A percentile compares a stretch with the other conserved stretches of the same genome.
Evolutionary conservation across 2,329 filamentous ascomycete genomes (phyloP).

Genomic region (Aurifilum marmelostoma): DNA sequence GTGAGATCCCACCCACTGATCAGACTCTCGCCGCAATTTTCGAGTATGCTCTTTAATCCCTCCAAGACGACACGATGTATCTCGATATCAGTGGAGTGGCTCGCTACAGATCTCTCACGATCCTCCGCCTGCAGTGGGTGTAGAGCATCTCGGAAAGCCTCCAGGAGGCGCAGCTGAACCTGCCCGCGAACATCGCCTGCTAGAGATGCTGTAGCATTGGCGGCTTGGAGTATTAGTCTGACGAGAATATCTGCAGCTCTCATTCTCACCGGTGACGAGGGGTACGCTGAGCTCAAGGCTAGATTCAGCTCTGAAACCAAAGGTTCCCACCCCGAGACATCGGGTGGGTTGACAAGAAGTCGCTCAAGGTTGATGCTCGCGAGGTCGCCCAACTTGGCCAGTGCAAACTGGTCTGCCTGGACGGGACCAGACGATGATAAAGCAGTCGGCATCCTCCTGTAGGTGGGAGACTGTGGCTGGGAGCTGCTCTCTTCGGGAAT

Average conservation of each 20-base stretch:
- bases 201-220: conserved; percentile 57
- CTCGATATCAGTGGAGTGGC: conserved; percentile 70
- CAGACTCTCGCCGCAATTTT: conserved; percentile 84
- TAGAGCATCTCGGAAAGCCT: conserved; percentile 66
- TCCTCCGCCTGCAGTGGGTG: conserved; percentile 58
- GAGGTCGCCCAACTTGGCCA: conserved; percentile 75
- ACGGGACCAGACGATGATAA: conserved; percentile 53
- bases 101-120: conserved; percentile 57
- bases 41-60: conserved; percentile 78
- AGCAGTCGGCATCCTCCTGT: conserved; percentile 51
- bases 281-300: conserved; percentile 56
- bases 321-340: conserved; percentile 75
- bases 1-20: conserved; percentile 82
- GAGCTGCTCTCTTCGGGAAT: conserved; percentile 37
- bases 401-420: conserved; percentile 67
- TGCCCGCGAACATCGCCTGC: conserved; percentile 55
- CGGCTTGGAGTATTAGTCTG: conserved; percentile 60
- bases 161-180: conserved; percentile 74
- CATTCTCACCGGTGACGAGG: conserved; percentile 58
- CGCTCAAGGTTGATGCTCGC: conserved; percentile 76
- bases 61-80: conserved; percentile 82
- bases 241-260: conserved; percentile 69
- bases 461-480: conserved; percentile 41
- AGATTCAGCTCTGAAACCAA: conserved; percentile 61
- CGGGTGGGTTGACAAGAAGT: conserved; percentile 67